Percentiles rank a stretch among this genome's conserved stretches.
Conservation (phyloP, 495 filamentous ascomycete species). For the Penicillium arizonense region DNA sequence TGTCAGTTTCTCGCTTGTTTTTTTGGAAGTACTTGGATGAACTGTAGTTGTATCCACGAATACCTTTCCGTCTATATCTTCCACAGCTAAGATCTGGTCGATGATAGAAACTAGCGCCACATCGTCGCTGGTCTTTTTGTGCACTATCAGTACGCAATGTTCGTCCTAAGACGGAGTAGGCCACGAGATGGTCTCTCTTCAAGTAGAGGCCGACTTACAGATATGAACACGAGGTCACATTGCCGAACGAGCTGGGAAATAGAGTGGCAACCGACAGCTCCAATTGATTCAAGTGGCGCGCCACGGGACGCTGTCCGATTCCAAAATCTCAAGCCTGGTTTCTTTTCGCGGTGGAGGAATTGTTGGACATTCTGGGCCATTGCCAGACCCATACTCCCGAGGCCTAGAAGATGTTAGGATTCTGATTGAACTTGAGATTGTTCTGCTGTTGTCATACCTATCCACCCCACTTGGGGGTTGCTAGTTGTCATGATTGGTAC, state of each 20-base stretch:
- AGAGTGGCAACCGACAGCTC: slow-evolving; percentile 5
- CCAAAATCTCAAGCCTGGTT: slow-evolving; percentile 3
- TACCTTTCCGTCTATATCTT: slow-evolving; percentile 1
- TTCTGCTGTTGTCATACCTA: neutral
- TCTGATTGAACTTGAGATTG: too few species aligned
- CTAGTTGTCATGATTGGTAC: neutral
- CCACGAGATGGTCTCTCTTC: too few species aligned
- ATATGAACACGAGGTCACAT: slow-evolving; percentile 14
- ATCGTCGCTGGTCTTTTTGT: slow-evolving; percentile 7
- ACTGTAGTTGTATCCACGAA: slow-evolving; percentile 13
- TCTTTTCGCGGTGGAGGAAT: neutral
- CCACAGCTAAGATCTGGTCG: slow-evolving; percentile 2
- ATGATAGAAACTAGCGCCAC: slow-evolving; percentile 2
- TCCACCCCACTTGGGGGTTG: neutral
- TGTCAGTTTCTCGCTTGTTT: neutral
- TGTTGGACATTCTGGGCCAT: slow-evolving; percentile 11
- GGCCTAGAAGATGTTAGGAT: neutral
- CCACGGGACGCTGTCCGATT: slow-evolving; percentile 9
- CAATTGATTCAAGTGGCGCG: neutral
- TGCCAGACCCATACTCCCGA: slow-evolving; percentile 12
- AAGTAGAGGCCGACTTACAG: neutral
- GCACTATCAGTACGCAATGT: neutral
- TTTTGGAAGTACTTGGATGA: slow-evolving; percentile 5
- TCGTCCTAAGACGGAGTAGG: neutral
- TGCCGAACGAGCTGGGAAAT: neutral